Evolutionary conservation across 2,329 filamentous ascomycete species (phyloP).

Genomic region (Sarocladiaceae sp.): DNA sequence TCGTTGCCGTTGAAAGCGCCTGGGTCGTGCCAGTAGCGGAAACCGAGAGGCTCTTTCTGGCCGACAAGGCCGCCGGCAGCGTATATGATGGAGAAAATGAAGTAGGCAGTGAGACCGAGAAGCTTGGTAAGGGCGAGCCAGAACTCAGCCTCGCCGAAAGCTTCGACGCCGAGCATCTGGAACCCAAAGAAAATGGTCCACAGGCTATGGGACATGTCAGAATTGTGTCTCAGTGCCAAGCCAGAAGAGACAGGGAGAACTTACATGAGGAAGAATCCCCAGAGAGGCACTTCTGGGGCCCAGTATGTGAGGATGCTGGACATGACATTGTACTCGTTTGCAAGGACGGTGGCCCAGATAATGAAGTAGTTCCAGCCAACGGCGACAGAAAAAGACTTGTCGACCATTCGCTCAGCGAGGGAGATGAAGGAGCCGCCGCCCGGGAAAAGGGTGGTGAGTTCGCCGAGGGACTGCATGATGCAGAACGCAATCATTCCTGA

Average conservation of each 20-base stretch:
- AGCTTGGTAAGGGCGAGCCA: conserved; percentile 72
- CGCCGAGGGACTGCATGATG: conserved; percentile 68
- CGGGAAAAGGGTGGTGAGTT: conserved; percentile 67
- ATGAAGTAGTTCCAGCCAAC: conserved; percentile 69
- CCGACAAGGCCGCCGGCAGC: conserved; percentile 61
- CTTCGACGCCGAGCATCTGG: conserved; percentile 65
- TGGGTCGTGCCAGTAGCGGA: conserved; percentile 65
- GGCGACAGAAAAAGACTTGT: conserved; percentile 61
- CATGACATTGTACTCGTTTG: conserved; percentile 67
- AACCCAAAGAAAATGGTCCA: conserved; percentile 65
- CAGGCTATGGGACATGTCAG: conserved; percentile 46
- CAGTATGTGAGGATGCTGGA: conserved; percentile 61
- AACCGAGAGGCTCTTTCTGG: conserved; percentile 52
- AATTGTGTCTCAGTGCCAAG: background rate
- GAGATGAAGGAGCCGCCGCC: conserved; percentile 66
- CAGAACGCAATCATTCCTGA: conserved; percentile 54
- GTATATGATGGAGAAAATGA: conserved; percentile 68
- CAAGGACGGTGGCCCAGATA: conserved; percentile 59
- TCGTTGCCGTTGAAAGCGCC: conserved; percentile 63
- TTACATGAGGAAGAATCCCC: conserved; percentile 51
- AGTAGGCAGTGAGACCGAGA: conserved; percentile 62
- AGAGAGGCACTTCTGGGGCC: conserved; percentile 54
- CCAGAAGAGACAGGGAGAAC: too few relatives aligned
- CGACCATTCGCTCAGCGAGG: conserved; percentile 63
- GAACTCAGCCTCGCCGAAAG: conserved; percentile 75